phyloP scores from a whole-genome alignment of 352 stramenopile genomes.

The Phytopythium vexans region DNA sequence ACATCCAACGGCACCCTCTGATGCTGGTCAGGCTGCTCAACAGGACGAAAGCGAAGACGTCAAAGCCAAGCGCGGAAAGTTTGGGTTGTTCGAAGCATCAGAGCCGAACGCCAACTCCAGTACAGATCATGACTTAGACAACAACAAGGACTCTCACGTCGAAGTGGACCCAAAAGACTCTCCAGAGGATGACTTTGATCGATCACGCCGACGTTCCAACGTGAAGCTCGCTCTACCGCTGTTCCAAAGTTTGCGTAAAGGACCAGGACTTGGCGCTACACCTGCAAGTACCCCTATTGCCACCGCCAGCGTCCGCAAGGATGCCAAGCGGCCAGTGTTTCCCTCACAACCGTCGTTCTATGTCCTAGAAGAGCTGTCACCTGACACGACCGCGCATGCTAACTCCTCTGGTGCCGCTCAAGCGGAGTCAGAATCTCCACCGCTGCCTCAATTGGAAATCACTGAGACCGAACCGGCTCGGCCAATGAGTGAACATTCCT shows the following conservation, averaged over 20 bases:
- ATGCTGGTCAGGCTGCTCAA: neutral
- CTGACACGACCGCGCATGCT: constrained; percentile 4
- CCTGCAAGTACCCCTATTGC: constrained; percentile 68
- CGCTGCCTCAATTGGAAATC: constrained; percentile 7
- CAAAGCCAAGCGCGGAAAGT: constrained; percentile 2
- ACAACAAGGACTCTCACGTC: no score
- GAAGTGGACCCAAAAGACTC: neutral
- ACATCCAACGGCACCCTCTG: neutral
- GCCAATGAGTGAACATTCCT: constrained; percentile 3
- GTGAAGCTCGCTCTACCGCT: constrained; percentile 58
- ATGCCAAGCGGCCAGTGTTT: constrained; percentile 60
- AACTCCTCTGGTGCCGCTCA: neutral
- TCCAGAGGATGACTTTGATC: neutral
- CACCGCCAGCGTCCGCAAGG: constrained; percentile 66
- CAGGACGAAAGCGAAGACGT: no score
- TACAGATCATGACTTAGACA: neutral
- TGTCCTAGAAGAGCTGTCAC: constrained; percentile 9
- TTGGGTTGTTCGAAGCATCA: neutral
- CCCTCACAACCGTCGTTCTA: constrained; percentile 30
- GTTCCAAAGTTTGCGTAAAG: constrained; percentile 68
- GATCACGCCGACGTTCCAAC: neutral
- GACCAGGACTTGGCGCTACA: constrained; percentile 44
- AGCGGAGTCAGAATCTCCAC: constrained; percentile 7
- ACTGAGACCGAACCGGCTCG: neutral
- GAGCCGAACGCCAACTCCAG: neutral